phyloP scores from a whole-genome alignment of 495 filamentous ascomycete genomes.

The Aspergillus nidulans region DNA sequence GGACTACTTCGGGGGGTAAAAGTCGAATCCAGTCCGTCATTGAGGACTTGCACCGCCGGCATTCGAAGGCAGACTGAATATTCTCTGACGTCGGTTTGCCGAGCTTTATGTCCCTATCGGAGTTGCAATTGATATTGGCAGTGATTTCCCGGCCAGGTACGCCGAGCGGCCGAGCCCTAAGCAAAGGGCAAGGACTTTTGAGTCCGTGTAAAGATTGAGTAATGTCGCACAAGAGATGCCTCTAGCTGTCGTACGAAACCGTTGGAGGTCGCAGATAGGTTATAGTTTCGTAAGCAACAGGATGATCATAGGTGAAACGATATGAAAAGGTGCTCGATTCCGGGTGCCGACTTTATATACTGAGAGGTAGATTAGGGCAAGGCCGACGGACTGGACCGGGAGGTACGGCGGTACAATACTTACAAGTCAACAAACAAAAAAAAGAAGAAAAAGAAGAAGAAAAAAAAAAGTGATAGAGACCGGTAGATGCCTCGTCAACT shows the following conservation, averaged over 20 bases:
- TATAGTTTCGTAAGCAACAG: neutral
- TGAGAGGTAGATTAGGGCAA: neutral
- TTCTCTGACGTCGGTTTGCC: neutral
- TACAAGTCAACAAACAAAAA: neutral
- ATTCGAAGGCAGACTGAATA: neutral
- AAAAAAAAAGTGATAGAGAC: too few relatives aligned
- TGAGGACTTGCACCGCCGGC: neutral
- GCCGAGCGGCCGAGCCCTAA: neutral
- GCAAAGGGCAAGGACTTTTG: neutral
- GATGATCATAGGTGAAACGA: neutral
- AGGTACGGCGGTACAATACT: neutral
- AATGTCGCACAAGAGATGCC: neutral
- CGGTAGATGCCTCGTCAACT: neutral
- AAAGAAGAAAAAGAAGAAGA: too few relatives aligned
- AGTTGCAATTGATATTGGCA: neutral
- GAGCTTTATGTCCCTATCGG: neutral
- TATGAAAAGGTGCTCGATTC: neutral
- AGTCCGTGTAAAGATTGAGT: neutral
- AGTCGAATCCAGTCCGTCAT: constrained; percentile 17
- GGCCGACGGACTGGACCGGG: too few relatives aligned
- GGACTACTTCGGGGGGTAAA: constrained; percentile 31
- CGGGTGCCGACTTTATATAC: neutral
- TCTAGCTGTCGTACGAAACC: neutral
- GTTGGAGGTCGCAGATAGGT: neutral
- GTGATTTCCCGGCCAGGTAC: neutral